Base-by-base conservation (phyloP, 169 alveolate species). In the Plasmodium gallinaceum region DNA sequence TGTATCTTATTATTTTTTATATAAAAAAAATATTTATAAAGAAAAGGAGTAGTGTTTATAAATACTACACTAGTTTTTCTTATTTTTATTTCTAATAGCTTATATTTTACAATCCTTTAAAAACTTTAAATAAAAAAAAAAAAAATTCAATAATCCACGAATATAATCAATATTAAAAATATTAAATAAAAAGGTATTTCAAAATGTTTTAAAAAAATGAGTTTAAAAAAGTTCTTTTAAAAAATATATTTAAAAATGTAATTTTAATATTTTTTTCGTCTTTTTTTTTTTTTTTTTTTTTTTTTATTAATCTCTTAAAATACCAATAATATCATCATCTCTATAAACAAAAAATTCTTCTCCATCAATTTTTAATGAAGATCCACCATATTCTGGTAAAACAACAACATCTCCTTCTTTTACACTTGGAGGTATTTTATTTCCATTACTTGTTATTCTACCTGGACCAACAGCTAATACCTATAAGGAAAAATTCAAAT, bases 311-410 rank as follows among this genome's bases (percentile, higher is more conserved):
- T 75, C 88, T 48, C 62, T 76, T 60, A 93, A 74, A 20, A 92
- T 92, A 45, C 97, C 98, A 46, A 96, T 93, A 62, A 96, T 91
- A 86, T 96, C 98, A 46, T 96, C 98, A 83, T 94, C 95, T 26
- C 97, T 83, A 66, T 88, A 96, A 24, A 95, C 96, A 18, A 93
- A 88, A 80, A 90, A 85, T 85, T 93, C 97, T 74, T 96, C 97
- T 46, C 95, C 97, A 73, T 96, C 97, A 39, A 96, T 75, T 61
- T 95, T 94, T 46, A 96, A 70, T 72, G 94, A 93, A 93, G 95
- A 94, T 32, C 98, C 98, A 46, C 98, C 98, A 90, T 93, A 96
- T 92, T 96, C 98, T 9, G 98, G 98, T 22, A 96, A 92, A 20
- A 96, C 94, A 54, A 96, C 98, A 20, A 96, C 95, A 88, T 96